Percentiles rank a stretch among this genome's conserved stretches.
Conservation (phyloP, 164 flowering plant species). For the Aristolochia contorta region DNA sequence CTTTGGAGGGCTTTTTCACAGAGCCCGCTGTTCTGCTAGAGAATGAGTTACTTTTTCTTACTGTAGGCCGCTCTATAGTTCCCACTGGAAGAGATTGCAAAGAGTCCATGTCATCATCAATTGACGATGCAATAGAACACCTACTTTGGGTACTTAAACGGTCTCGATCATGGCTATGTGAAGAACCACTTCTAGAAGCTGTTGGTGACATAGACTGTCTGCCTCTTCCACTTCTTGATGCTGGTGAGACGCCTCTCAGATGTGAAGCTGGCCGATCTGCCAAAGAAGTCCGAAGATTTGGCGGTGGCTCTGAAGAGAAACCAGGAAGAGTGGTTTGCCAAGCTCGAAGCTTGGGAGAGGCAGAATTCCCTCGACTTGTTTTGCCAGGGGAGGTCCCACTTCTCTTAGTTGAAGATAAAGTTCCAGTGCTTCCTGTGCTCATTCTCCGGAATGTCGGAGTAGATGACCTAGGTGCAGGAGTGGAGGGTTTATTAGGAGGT, state of each 20-base stretch:
- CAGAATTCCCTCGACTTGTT: conserved; percentile 66
- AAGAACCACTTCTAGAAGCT: conserved; percentile 80
- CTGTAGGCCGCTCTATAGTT: conserved; percentile 25
- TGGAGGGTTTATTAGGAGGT: conserved; percentile 55
- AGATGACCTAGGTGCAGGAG: conserved; percentile 54
- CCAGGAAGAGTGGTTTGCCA: conserved; percentile 93
- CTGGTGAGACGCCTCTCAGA: conserved; percentile 92
- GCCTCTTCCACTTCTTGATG: conserved; percentile 70
- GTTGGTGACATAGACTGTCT: conserved; percentile 91
- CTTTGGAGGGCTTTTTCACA: conserved; percentile 48
- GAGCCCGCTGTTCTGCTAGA: conserved; percentile 36
- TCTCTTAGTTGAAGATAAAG: conserved; percentile 31
- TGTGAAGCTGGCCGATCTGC: conserved; percentile 81
- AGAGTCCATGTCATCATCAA: conserved; percentile 86
- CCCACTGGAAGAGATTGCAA: conserved; percentile 46
- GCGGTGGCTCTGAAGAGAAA: conserved; percentile 84
- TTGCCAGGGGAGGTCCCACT: conserved; percentile 71
- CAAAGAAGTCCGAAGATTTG: conserved; percentile 91
- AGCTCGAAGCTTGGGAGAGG: conserved; percentile 75
- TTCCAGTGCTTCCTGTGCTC: conserved; percentile 52
- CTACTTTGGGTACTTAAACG: conserved; percentile 61
- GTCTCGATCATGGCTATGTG: conserved; percentile 69
- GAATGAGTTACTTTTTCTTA: conserved; percentile 36
- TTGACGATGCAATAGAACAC: conserved; percentile 80
- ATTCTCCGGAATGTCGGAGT: conserved; percentile 64